Percentiles rank a stretch among this genome's conserved stretches.
Evolutionary conservation across 805 yeast genomes (phyloP).

Genomic region (Wickerhamomyces xylosicus): DNA sequence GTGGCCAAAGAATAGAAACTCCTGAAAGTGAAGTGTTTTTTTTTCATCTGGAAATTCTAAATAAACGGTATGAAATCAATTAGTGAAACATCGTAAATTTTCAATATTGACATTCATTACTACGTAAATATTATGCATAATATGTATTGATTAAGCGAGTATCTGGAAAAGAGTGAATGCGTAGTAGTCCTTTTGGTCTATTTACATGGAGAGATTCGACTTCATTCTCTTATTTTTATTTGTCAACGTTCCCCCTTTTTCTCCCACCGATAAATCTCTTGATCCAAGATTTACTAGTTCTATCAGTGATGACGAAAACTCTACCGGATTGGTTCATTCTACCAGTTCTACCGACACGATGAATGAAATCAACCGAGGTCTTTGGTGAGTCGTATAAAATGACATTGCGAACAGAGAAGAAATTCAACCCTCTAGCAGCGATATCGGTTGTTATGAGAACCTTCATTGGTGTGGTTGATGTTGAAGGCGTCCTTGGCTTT

Average conservation of each 20-base stretch:
- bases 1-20: constrained; percentile 36
- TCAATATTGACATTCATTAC: too few species aligned
- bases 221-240: too few species aligned
- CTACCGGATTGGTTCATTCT: constrained; percentile 85
- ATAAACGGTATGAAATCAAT: too few species aligned
- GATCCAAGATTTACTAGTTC: constrained; percentile 65
- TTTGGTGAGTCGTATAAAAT: constrained; percentile 79
- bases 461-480: constrained; percentile 28
- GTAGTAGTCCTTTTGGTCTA: constrained; percentile 26
- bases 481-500: constrained; percentile 9
- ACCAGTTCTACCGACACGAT: constrained; percentile 91
- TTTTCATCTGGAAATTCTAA: too few species aligned
- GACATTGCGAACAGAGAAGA: constrained; percentile 71
- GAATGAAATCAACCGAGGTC: constrained; percentile 77
- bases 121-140: too few species aligned
- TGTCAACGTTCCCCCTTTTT: too few species aligned
- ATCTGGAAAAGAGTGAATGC: too few species aligned
- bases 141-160: too few species aligned
- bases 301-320: constrained; percentile 69
- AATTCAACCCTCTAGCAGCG: constrained; percentile 83
- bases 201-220: too few species aligned
- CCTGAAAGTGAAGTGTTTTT: too few species aligned
- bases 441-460: constrained; percentile 84
- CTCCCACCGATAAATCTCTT: constrained; percentile 39
- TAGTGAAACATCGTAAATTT: too few species aligned